These are phyloP conservation scores for Cryptococcus sp. DNA, from an alignment of 1,284 basidiomycete species.

Conservation along the genomic window DNA sequence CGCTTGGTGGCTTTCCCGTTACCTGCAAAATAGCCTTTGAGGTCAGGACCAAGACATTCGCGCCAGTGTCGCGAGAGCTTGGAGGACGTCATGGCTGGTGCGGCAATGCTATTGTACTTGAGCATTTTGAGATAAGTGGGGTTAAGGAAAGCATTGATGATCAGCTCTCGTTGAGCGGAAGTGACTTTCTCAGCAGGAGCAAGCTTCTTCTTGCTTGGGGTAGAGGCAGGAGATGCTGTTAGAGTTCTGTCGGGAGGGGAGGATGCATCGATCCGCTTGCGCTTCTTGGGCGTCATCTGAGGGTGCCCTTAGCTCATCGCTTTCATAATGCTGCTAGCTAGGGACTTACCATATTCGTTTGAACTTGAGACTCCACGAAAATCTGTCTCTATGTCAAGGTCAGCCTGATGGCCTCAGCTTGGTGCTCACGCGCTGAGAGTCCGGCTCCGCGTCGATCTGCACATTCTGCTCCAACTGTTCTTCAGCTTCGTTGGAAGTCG, in stretches of 20 bases:
- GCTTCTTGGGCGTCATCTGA: neutral
- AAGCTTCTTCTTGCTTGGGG: slow-evolving; percentile 14
- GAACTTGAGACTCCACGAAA: no score
- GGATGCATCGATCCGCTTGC: neutral
- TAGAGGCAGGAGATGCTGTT: neutral
- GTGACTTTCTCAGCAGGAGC: slow-evolving; percentile 30
- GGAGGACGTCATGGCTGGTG: neutral
- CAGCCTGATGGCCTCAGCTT: no score
- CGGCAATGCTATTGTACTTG: neutral
- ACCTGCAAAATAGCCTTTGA: slow-evolving; percentile 11
- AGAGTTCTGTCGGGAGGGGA: no score
- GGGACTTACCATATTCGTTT: no score
- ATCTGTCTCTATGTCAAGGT: no score
- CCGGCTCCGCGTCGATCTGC: no score
- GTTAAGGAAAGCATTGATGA: slow-evolving; percentile 21
- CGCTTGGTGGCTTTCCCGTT: neutral
- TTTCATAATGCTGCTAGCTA: no score
- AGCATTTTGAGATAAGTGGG: slow-evolving; percentile 17
- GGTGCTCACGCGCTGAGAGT: no score
- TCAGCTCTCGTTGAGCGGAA: slow-evolving; percentile 15
- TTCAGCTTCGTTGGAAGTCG: no score
- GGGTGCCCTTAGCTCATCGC: no score
- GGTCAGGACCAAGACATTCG: slow-evolving; percentile 31
- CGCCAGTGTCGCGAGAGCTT: slow-evolving; percentile 39
- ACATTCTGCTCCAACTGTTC: no score